These are phyloP conservation scores for Rhizopus delemar DNA, from an alignment of 371 early-diverging fungal species.

Conservation along the genomic window DNA sequence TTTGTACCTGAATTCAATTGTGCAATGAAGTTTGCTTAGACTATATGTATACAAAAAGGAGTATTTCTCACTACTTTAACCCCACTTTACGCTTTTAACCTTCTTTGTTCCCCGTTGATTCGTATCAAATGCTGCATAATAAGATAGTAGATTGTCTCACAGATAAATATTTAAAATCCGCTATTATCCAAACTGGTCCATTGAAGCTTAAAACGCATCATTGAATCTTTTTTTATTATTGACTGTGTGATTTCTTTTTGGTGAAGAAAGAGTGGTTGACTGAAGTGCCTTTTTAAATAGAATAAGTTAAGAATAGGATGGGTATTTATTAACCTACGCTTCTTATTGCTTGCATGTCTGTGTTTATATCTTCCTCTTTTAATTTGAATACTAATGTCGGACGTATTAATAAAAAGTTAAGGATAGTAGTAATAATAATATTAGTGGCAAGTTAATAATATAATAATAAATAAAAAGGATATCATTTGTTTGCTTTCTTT, in stretches of 20 bases:
- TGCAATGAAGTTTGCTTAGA: too few relatives aligned
- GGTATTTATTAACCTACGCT: slow-evolving; percentile 20
- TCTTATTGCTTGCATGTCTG: slow-evolving; percentile 46
- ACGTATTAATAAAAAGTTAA: slow-evolving; percentile 37
- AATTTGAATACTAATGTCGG: slow-evolving; percentile 42
- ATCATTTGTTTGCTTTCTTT: slow-evolving; percentile 46
- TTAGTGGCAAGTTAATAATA: neutral
- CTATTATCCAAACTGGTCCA: neutral
- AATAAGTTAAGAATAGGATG: neutral
- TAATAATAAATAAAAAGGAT: slow-evolving; percentile 36
- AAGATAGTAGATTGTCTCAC: too few relatives aligned
- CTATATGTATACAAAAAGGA: too few relatives aligned
- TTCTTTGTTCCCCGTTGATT: too few relatives aligned
- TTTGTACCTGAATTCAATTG: too few relatives aligned
- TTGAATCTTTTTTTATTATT: neutral
- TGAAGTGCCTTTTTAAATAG: neutral
- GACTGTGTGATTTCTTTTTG: neutral
- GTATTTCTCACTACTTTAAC: too few relatives aligned
- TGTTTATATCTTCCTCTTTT: slow-evolving; percentile 42
- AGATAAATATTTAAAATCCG: too few relatives aligned
- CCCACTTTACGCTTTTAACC: too few relatives aligned
- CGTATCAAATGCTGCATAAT: too few relatives aligned
- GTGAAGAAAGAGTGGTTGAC: neutral
- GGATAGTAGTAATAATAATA: slow-evolving; percentile 18
- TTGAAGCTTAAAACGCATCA: neutral